These are phyloP conservation scores for Saccharomycopsis synnaedendra DNA, from an alignment of 805 yeast species.

Conservation along the genomic window DNA sequence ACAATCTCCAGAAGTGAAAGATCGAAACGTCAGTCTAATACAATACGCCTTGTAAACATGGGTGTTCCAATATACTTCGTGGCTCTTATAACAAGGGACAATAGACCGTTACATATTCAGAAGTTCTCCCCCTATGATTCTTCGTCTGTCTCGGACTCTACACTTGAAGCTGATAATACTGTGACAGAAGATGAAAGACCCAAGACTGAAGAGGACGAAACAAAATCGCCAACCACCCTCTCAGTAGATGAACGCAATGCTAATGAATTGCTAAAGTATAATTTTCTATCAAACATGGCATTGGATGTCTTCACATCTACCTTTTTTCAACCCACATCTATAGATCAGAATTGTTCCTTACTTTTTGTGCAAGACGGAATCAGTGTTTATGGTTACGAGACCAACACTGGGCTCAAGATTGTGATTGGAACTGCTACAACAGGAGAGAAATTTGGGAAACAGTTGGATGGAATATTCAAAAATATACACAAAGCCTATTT, in stretches of 20 bases:
- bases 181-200: neutral
- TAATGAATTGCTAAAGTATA: conserved; percentile 45
- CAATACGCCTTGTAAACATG: neutral
- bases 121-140: conserved; percentile 28
- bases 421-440: conserved; percentile 39
- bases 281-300: conserved; percentile 68
- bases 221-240: neutral
- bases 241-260: conserved; percentile 23
- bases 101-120: conserved; percentile 51
- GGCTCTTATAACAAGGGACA: conserved; percentile 43
- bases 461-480: conserved; percentile 23
- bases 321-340: conserved; percentile 29
- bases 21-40: too few species aligned
- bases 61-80: conserved; percentile 34
- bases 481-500: conserved; percentile 44
- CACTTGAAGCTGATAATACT: conserved; percentile 6
- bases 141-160: conserved; percentile 13
- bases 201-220: neutral
- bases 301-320: conserved; percentile 54
- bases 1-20: too few species aligned
- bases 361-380: conserved; percentile 59
- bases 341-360: conserved; percentile 27
- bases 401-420: conserved; percentile 56
- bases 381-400: conserved; percentile 57
- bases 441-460: neutral